phyloP scores from a whole-genome alignment of 805 yeast species.

The Vanderwaltozyma polyspora region DNA sequence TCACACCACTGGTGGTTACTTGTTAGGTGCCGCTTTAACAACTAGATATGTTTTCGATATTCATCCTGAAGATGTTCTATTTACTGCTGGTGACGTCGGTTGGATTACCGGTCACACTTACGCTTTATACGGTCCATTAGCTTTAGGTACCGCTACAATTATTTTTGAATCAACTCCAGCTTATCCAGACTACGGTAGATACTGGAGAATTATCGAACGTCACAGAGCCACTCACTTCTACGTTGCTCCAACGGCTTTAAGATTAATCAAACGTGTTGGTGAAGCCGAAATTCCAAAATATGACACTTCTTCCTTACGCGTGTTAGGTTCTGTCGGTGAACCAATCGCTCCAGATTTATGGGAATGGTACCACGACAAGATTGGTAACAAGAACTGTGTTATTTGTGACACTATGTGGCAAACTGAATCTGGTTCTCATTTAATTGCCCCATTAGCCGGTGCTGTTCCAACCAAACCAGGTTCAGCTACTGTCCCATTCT shows the following conservation, averaged over 20 bases:
- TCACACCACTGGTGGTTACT: slow-evolving; percentile 89
- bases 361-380: slow-evolving; percentile 94
- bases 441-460: slow-evolving; percentile 92
- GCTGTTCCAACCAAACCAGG: slow-evolving; percentile 94
- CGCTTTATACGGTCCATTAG: slow-evolving; percentile 87
- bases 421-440: slow-evolving; percentile 94
- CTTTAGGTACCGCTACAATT: slow-evolving; percentile 79
- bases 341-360: slow-evolving; percentile 97
- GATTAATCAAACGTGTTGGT: slow-evolving; percentile 85
- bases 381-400: slow-evolving; percentile 83
- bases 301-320: slow-evolving; percentile 78
- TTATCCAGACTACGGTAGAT: slow-evolving; percentile 87
- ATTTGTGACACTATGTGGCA: slow-evolving; percentile 98
- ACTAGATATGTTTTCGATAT: slow-evolving; percentile 90
- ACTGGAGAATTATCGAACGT: slow-evolving; percentile 91
- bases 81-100: slow-evolving; percentile 98
- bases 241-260: slow-evolving; percentile 96
- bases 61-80: slow-evolving; percentile 74
- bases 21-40: slow-evolving; percentile 84
- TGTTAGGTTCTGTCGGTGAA: slow-evolving; percentile 95
- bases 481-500: slow-evolving; percentile 91
- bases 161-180: slow-evolving; percentile 98
- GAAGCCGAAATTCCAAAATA: slow-evolving; percentile 68
- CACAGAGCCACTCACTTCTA: slow-evolving; percentile 89
- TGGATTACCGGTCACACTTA: slow-evolving; percentile 99